A percentile compares a stretch with the other conserved stretches of the same genome.
Conservation (phyloP, 306 rosid species). For the Casuarina equisetifolia region DNA sequence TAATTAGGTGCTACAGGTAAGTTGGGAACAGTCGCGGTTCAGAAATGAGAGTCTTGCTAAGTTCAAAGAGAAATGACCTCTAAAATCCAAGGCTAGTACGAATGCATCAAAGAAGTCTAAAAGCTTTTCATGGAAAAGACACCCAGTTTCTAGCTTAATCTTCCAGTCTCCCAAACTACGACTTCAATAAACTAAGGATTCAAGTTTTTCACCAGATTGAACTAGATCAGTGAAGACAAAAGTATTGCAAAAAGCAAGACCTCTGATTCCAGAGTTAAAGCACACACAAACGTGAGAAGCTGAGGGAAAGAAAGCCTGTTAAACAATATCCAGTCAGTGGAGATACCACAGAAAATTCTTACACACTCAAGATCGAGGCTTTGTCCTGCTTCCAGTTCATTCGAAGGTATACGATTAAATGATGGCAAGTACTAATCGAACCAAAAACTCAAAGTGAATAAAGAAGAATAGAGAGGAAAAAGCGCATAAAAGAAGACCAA, state of each 20-base stretch:
- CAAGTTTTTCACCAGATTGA: neutral
- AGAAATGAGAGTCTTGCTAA: neutral
- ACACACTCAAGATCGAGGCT: neutral
- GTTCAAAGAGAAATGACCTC: no score
- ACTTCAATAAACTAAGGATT: neutral
- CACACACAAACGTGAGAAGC: neutral
- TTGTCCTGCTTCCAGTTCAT: neutral
- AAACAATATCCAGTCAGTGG: neutral
- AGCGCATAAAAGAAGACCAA: neutral
- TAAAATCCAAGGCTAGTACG: no score
- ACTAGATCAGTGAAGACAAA: neutral
- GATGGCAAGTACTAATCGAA: neutral
- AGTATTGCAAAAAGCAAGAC: neutral
- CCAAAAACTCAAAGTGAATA: neutral
- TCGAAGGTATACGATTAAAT: neutral
- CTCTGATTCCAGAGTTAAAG: neutral
- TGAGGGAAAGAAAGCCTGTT: neutral
- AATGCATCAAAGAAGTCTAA: neutral
- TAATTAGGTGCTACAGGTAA: neutral
- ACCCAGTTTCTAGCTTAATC: conserved; percentile 4
- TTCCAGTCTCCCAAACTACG: no score
- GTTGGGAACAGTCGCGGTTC: neutral
- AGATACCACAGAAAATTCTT: neutral
- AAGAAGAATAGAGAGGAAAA: neutral
- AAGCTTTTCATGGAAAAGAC: neutral